phyloP scores from a whole-genome alignment of 805 yeast species.

The Candida succiphila region DNA sequence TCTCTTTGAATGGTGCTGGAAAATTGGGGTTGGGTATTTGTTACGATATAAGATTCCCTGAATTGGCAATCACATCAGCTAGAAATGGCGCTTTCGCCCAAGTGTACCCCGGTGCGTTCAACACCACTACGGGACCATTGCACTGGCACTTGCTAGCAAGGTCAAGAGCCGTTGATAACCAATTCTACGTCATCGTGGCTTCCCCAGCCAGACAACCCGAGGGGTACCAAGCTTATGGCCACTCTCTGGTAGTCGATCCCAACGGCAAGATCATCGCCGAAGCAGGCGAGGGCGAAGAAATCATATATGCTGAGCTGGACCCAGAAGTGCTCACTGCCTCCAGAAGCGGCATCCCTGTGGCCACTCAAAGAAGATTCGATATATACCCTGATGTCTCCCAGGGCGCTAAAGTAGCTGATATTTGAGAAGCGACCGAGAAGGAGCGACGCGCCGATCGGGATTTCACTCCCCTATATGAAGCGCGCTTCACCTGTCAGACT shows the following conservation, averaged over 20 bases:
- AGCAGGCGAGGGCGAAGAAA: constrained; percentile 73
- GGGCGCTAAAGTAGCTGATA: background rate
- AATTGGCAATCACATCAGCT: constrained; percentile 60
- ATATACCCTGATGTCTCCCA: constrained; percentile 32
- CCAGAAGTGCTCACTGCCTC: constrained; percentile 46
- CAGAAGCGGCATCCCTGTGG: constrained; percentile 61
- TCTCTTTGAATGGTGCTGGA: constrained; percentile 54
- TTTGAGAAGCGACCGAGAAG: too few species aligned
- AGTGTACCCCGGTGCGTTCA: constrained; percentile 80
- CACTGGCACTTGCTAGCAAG: constrained; percentile 75
- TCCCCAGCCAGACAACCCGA: constrained; percentile 76
- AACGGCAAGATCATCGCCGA: constrained; percentile 52
- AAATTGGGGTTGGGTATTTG: constrained; percentile 80
- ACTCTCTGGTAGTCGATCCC: constrained; percentile 55
- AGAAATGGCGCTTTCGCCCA: constrained; percentile 62
- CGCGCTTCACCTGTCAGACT: too few species aligned
- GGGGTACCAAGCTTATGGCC: constrained; percentile 60
- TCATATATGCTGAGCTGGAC: constrained; percentile 64
- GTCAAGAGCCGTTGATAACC: constrained; percentile 68
- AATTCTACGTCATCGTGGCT: constrained; percentile 63
- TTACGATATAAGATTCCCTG: constrained; percentile 76
- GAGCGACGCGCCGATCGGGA: too few species aligned
- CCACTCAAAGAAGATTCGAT: constrained; percentile 63
- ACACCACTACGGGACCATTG: constrained; percentile 75
- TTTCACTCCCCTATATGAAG: too few species aligned